Base-by-base conservation (phyloP, 2,329 filamentous ascomycete species). In the Lasiodiplodia hormozganensis region DNA sequence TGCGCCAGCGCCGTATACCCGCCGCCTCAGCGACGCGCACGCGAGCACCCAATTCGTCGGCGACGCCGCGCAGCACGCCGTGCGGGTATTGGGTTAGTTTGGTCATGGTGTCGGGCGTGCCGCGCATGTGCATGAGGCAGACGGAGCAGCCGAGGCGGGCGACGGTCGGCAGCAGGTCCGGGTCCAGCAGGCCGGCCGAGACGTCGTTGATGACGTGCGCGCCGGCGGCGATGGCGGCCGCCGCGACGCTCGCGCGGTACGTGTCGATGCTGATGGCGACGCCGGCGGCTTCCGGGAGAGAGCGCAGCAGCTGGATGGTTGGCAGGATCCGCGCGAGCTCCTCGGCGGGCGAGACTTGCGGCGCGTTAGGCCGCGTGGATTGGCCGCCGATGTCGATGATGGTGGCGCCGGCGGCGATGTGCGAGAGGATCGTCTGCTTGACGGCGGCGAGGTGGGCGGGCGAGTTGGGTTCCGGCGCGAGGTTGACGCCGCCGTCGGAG, bases 131-230 rank as follows among this genome's bases (percentile, higher is more conserved):
- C 93, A 96, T 97, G 64, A 97, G 85, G 71, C 89, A 85, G 38
- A 97, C 89, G 62, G 62, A 47, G 74, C 90, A 93, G 43, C 92
- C 90, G 0, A 96, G 86, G 4, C 86, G 84, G 0, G 92, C 95
- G 70, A 95, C 90, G 0, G 92, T 94, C 16, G 89, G 75, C 0
- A 99, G 87, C 94, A 99, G 98, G 0, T 86, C 85, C 0, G 87
- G 82, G 77, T 98, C 96, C 62, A 97, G 84, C 4, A 84, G 77
- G 3, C 96, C 96, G 1, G 91, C 93, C 0, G 93, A 96, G 43
- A 99, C 90, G 79, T 99, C 96, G 81, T 99, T 99, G 81, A 99
- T 89, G 71, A 99, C 92, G 77, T 97, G 90, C 7, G 94, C 95
- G 62, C 96, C 96, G 4, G 90, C 92, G 31, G 84, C 82, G 68